These are phyloP conservation scores for Phytophthora vignae DNA, from an alignment of 352 stramenopile species.

Conservation along the genomic window DNA sequence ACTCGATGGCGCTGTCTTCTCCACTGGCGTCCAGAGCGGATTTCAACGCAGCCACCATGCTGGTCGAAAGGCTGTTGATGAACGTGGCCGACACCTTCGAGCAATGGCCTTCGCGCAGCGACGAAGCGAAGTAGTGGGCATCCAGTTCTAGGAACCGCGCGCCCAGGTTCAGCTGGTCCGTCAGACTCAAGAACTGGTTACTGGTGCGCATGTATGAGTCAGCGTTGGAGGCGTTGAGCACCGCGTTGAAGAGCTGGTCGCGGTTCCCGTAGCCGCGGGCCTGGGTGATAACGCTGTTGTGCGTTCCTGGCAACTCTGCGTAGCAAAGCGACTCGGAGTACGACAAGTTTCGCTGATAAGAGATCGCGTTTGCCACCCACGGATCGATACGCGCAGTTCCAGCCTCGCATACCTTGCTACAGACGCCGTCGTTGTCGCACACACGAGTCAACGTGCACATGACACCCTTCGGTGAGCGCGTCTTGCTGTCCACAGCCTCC, in stretches of 20 bases:
- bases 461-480: constrained; percentile 41
- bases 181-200: constrained; percentile 74
- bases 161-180: constrained; percentile 75
- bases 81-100: constrained; percentile 53
- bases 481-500: constrained; percentile 31
- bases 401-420: constrained; percentile 59
- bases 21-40: constrained; percentile 42
- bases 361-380: constrained; percentile 57
- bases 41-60: constrained; percentile 39
- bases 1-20: constrained; percentile 40
- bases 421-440: constrained; percentile 63
- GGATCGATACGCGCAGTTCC: constrained; percentile 59
- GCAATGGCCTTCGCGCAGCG: constrained; percentile 69
- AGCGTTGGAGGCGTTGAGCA: constrained; percentile 50
- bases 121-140: constrained; percentile 70
- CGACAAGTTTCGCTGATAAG: constrained; percentile 64
- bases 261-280: constrained; percentile 71
- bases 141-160: constrained; percentile 78
- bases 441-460: constrained; percentile 51
- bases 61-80: constrained; percentile 42
- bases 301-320: constrained; percentile 60
- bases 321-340: constrained; percentile 70
- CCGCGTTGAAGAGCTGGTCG: constrained; percentile 67
- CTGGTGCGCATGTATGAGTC: constrained; percentile 64
- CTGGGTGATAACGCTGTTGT: constrained; percentile 75